These are phyloP conservation scores for Melanomma pulvis-pyrius DNA, from an alignment of 495 filamentous ascomycete genomes.

Conservation along the genomic window DNA sequence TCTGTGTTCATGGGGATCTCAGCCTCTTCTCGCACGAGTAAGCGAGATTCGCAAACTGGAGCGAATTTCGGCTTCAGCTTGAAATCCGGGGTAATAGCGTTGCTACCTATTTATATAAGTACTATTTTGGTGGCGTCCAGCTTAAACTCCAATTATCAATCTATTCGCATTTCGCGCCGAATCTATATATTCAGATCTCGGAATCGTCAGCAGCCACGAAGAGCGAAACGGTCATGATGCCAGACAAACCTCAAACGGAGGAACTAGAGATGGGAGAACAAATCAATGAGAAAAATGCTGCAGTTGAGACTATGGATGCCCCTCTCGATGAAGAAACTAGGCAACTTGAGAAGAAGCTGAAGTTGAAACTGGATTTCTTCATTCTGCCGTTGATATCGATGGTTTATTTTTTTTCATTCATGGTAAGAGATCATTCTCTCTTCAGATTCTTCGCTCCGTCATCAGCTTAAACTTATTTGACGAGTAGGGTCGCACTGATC, in stretches of 20 bases:
- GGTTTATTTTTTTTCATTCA: conserved; percentile 1
- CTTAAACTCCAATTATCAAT: not conserved
- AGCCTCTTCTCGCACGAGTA: not conserved
- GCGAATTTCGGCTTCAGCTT: not conserved
- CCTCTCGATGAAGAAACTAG: not conserved
- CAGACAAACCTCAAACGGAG: not conserved
- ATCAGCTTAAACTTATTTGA: not conserved
- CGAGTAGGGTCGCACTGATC: conserved; percentile 4
- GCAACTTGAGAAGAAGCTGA: not conserved
- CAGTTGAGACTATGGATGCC: not conserved
- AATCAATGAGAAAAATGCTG: not conserved
- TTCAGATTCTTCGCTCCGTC: no score
- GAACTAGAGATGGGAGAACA: not conserved
- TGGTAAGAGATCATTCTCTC: not conserved
- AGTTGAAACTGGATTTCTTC: conserved; percentile 1
- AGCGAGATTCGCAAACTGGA: not conserved
- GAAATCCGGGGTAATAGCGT: not conserved
- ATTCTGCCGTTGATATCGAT: not conserved
- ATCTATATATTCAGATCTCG: not conserved
- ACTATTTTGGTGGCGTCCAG: not conserved
- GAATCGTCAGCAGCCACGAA: not conserved
- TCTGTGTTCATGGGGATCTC: not conserved
- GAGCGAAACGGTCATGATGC: not conserved
- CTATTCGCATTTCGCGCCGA: not conserved
- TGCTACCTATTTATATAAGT: not conserved